Evolutionary conservation across 2,329 filamentous ascomycete genomes (phyloP), one percentile per base, ranked within the genome.

Genomic region (Ampelomyces quisqualis): DNA sequence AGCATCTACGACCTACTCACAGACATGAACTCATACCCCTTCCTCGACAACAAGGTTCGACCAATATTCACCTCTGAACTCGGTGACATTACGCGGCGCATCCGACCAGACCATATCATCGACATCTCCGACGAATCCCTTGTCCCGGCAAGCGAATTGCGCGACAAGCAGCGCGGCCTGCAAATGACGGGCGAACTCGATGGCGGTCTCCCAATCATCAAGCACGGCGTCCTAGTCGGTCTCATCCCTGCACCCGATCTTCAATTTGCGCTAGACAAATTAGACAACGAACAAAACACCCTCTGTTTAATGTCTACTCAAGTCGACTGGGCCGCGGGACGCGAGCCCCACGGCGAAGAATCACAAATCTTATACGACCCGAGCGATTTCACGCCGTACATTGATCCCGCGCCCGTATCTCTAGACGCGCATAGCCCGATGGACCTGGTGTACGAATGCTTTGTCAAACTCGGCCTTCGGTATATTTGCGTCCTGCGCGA

Each of bases 1-100:
- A 95, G 89, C 67, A 96, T 98, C 48, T 97, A 96, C 65, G 93
- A 97, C 63, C 79, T 97, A 8, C 76, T 97, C 13, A 97, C 90
- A 0, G 90, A 93, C 64, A 91, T 98, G 86, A 97, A 98, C 68
- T 86, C 88, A 2, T 98, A 97, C 53, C 93, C 93, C 0, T 96
- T 94, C 72, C 79, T 98, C n/a, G 90, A 95, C 70, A 95, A 94
- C 71, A 97, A 96, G 67, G 81, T 90, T 47, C 90, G 94, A 54
- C 90, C 91, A 1, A 77, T 94, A 13, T 95, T 96, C 66, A 95
- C 90, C 1, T 85, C 86, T 1, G 86, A 94, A 39, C 77, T 98
- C 1, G 86, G 84, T 10, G 91, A 95, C 49, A 93, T 98, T 40
- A 85, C 91, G 0, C 82, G 87, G 2, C 83, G 84, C 4, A 74